Evolutionary conservation across 305 asterid genomes (phyloP).

Genomic region (Ilex paraguariensis): DNA sequence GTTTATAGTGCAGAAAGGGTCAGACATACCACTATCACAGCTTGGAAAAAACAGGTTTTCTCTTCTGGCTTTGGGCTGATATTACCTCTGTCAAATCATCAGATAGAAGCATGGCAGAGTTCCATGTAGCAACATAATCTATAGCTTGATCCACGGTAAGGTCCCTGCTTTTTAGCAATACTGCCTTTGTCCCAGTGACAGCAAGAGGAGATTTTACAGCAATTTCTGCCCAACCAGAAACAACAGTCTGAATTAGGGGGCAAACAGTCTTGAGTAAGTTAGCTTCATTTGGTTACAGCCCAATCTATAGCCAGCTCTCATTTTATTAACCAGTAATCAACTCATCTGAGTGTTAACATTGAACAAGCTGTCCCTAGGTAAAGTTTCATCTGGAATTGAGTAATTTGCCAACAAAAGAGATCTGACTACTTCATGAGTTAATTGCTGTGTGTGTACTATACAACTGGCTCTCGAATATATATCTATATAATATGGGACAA

Average conservation of each 20-base stretch:
- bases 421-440: too few relatives aligned
- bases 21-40: slow-evolving; percentile 22
- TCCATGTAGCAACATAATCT: slow-evolving; percentile 92
- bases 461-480: too few relatives aligned
- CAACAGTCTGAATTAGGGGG: neutral
- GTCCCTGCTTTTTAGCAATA: slow-evolving; percentile 64
- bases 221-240: slow-evolving; percentile 36
- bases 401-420: too few relatives aligned
- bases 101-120: slow-evolving; percentile 57
- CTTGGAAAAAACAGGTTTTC: slow-evolving; percentile 65
- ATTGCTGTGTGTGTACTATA: too few relatives aligned
- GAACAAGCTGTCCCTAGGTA: too few relatives aligned
- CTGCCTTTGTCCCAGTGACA: slow-evolving; percentile 72
- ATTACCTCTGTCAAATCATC: slow-evolving; percentile 66
- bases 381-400: too few relatives aligned
- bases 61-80: slow-evolving; percentile 55
- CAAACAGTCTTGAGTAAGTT: too few relatives aligned
- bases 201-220: slow-evolving; percentile 82
- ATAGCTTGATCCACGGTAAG: slow-evolving; percentile 69
- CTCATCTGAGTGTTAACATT: too few relatives aligned
- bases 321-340: neutral
- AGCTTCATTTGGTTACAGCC: too few relatives aligned
- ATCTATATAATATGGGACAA: too few relatives aligned
- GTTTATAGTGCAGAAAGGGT: too few relatives aligned
- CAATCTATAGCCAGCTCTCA: neutral